Conservation (phyloP, 495 filamentous ascomycete species). For the Rusavskia elegans region DNA sequence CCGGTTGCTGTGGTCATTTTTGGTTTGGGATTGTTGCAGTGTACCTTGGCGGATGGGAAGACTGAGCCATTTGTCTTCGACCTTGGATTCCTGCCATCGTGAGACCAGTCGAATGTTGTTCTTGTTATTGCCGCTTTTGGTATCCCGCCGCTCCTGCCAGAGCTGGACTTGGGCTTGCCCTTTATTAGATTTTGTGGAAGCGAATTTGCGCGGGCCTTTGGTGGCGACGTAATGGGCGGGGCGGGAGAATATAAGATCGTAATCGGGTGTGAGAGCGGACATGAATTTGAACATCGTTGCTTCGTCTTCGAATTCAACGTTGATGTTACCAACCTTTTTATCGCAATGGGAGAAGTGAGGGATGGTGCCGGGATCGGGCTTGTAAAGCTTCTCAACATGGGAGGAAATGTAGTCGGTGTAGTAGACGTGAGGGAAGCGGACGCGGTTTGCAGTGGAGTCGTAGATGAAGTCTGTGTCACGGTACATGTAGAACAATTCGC, state of each 20-base stretch:
- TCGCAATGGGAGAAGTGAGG: slow-evolving; percentile 25
- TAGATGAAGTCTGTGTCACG: slow-evolving; percentile 21
- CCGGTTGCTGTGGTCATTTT: slow-evolving; percentile 9
- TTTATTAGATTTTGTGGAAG: slow-evolving; percentile 15
- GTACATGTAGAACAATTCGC: slow-evolving; percentile 21
- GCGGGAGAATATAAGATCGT: slow-evolving; percentile 22
- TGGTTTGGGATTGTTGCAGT: slow-evolving; percentile 1
- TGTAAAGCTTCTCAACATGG: slow-evolving; percentile 22
- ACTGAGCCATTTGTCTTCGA: slow-evolving; percentile 23
- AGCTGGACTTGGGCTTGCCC: slow-evolving; percentile 21
- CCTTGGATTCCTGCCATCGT: slow-evolving; percentile 3
- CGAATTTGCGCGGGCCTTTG: slow-evolving; percentile 15
- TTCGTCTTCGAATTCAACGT: slow-evolving; percentile 16
- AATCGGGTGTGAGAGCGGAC: slow-evolving; percentile 16
- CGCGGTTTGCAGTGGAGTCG: slow-evolving; percentile 13
- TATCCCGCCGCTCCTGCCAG: slow-evolving; percentile 13
- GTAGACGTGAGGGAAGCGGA: slow-evolving; percentile 19
- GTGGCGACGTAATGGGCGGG: slow-evolving; percentile 18
- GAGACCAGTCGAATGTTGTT: slow-evolving; percentile 12
- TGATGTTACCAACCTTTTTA: slow-evolving; percentile 13
- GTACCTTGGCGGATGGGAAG: slow-evolving; percentile 7
- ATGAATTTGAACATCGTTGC: slow-evolving; percentile 16
- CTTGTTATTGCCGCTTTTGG: neutral
- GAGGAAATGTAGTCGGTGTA: slow-evolving; percentile 25
- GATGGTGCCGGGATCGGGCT: slow-evolving; percentile 8